phyloP scores from a whole-genome alignment of 2,329 filamentous ascomycete species.

The Fusarium xyrophilum region DNA sequence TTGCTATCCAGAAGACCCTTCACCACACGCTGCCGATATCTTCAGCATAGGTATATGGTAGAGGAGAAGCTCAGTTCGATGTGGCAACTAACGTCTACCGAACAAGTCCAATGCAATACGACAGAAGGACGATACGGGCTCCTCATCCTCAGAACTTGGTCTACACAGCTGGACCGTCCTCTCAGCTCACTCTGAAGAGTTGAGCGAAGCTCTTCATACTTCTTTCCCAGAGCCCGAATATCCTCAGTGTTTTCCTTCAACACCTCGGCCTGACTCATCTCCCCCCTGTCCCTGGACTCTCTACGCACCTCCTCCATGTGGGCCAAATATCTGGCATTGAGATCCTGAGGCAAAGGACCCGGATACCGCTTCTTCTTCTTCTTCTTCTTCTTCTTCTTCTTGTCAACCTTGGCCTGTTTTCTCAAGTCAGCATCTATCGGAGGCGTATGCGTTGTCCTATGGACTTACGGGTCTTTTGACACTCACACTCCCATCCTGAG shows the following conservation, averaged over 20 bases:
- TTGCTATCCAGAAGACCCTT: not conserved
- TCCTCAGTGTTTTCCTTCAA: not conserved
- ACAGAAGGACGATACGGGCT: not conserved
- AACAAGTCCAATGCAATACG: not conserved
- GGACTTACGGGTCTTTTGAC: not conserved
- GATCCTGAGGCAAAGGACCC: too few relatives aligned
- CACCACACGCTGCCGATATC: not conserved
- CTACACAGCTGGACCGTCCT: not conserved
- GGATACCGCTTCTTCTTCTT: too few relatives aligned
- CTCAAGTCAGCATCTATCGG: not conserved
- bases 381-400: rapidly evolving
- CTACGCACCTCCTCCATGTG: too few relatives aligned
- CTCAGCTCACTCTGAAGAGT: not conserved
- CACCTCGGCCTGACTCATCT: too few relatives aligned
- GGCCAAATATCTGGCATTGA: too few relatives aligned
- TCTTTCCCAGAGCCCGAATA: not conserved
- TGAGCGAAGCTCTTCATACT: not conserved
- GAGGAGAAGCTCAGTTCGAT: not conserved
- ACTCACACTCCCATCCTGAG: too few relatives aligned
- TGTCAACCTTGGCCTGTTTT: not conserved
- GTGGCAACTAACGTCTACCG: not conserved
- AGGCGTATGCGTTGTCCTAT: not conserved
- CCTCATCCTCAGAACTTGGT: not conserved
- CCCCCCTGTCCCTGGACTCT: too few relatives aligned
- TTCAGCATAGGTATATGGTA: not conserved